Conservation (phyloP, 495 filamentous ascomycete species). For the Trichoderma reesei region DNA sequence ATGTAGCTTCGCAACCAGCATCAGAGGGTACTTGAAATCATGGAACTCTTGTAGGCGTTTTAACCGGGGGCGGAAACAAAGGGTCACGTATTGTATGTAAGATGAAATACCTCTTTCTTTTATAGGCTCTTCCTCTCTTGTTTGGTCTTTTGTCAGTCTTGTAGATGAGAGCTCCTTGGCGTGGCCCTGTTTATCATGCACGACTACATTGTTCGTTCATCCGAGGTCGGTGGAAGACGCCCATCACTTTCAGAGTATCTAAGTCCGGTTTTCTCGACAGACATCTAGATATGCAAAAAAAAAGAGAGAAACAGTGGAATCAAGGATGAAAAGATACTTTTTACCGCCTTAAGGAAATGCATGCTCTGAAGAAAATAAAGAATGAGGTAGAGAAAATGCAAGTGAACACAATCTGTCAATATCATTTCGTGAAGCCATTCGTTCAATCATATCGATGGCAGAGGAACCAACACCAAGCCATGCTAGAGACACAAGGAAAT, state of each 20-base stretch:
- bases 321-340: background rate
- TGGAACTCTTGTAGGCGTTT: constrained; percentile 3
- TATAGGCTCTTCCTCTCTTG: background rate
- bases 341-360: background rate
- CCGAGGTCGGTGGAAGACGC: background rate
- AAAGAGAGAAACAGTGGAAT: background rate
- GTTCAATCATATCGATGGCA: background rate
- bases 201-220: no score
- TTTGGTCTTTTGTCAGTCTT: background rate
- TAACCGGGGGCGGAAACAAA: background rate
- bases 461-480: background rate
- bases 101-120: background rate
- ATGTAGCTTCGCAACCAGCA: constrained; percentile 4
- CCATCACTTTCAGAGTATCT: background rate
- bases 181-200: no score
- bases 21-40: constrained; percentile 1
- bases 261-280: no score
- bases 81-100: background rate
- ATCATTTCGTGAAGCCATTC: constrained; percentile 7
- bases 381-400: background rate
- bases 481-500: background rate
- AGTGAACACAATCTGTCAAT: background rate
- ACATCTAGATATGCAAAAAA: constrained; percentile 2
- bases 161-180: background rate
- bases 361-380: background rate